Conservation (phyloP, 176 grass and related monocot species). For the Secale cereale region DNA sequence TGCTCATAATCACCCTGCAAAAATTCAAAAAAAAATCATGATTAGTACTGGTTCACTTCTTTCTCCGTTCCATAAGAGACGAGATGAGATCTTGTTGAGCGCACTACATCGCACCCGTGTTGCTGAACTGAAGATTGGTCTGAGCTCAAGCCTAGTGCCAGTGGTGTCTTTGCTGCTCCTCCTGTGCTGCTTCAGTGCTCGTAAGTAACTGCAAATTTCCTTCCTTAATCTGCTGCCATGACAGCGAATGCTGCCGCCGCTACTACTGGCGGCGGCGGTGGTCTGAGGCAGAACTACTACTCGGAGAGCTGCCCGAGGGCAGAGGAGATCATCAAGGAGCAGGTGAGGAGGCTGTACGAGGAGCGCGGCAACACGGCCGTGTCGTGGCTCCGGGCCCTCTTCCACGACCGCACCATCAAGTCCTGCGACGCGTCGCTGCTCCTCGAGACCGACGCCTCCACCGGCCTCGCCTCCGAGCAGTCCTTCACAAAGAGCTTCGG, state of each 20-base stretch:
- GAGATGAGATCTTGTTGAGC: too few species aligned
- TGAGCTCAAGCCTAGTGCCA: too few species aligned
- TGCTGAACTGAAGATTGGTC: too few species aligned
- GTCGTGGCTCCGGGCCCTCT: slow-evolving; percentile 39
- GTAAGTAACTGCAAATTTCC: too few species aligned
- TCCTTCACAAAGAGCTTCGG: slow-evolving; percentile 32
- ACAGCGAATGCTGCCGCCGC: background rate
- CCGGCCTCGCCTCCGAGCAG: slow-evolving; percentile 20
- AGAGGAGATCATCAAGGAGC: slow-evolving; percentile 15
- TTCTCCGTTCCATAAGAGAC: too few species aligned
- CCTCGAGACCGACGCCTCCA: background rate
- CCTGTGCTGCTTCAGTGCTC: too few species aligned
- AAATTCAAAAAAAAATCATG: too few species aligned
- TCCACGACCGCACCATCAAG: slow-evolving; percentile 42
- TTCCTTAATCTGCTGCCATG: background rate
- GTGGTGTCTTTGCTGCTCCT: too few species aligned
- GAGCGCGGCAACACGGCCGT: slow-evolving; percentile 44
- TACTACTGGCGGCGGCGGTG: background rate
- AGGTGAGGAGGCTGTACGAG: slow-evolving; percentile 29
- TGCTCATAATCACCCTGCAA: too few species aligned
- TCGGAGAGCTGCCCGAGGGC: slow-evolving; percentile 30
- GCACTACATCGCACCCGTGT: too few species aligned
- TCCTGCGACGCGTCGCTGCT: slow-evolving; percentile 45
- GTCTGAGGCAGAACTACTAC: background rate
- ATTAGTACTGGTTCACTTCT: too few species aligned